Percentiles rank a stretch among this genome's conserved stretches.
These are phyloP conservation scores for Penicillium subrubescens DNA, from an alignment of 495 filamentous ascomycete species.

Conservation along the genomic window DNA sequence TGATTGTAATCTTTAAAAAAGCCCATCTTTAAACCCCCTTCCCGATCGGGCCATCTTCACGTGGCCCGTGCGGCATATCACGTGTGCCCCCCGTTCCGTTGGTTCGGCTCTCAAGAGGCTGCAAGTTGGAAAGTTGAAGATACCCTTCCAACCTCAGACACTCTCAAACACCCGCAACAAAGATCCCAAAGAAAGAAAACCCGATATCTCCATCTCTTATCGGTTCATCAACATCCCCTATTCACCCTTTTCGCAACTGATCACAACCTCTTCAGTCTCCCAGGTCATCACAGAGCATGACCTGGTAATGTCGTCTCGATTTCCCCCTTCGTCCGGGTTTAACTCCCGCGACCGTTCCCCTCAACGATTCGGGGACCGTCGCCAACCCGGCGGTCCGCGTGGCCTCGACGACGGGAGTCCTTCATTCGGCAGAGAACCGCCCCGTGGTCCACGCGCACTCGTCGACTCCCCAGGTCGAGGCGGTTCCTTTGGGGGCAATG, in stretches of 20 bases:
- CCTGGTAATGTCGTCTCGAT: slow-evolving; percentile 52
- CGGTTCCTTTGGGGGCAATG: slow-evolving; percentile 23
- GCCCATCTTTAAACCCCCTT: background rate
- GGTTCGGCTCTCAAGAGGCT: slow-evolving; percentile 3
- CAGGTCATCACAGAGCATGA: slow-evolving; percentile 43
- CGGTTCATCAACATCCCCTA: background rate
- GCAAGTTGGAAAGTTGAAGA: slow-evolving; percentile 3
- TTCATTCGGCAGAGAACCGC: slow-evolving; percentile 57
- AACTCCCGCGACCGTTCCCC: slow-evolving; percentile 52
- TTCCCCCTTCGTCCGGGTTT: slow-evolving; percentile 50
- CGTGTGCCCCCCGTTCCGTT: slow-evolving; percentile 9
- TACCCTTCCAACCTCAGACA: background rate
- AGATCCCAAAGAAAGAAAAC: background rate
- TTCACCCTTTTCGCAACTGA: background rate
- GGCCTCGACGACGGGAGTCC: slow-evolving; percentile 42
- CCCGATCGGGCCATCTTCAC: slow-evolving; percentile 6
- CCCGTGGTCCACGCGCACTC: slow-evolving; percentile 70
- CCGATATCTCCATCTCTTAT: background rate
- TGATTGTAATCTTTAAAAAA: background rate
- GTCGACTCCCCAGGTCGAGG: slow-evolving; percentile 63
- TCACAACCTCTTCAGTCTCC: slow-evolving; percentile 6
- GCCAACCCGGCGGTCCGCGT: slow-evolving; percentile 42
- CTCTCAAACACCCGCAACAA: background rate
- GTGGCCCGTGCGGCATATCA: slow-evolving; percentile 20
- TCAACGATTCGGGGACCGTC: slow-evolving; percentile 49